Evolutionary conservation across 805 yeast genomes (phyloP), one percentile per base, ranked within the genome.

Genomic region (Nakazawaea wyomingensis): DNA sequence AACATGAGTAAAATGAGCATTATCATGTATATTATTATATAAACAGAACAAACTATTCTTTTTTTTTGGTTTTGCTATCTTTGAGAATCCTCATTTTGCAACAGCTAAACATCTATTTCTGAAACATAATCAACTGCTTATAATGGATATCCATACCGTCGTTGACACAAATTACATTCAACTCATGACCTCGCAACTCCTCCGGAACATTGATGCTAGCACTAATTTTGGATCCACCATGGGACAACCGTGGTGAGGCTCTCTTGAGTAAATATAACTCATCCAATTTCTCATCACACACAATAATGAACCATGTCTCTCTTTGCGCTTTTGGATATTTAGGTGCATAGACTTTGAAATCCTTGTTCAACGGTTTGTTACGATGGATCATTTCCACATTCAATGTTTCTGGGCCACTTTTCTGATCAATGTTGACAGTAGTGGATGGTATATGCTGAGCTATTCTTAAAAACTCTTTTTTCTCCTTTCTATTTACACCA

Each of bases 251-350:
- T 2, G 93, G 93, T 20, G 85, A 80, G 4, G 88, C 83, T 54
- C 98, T 76, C 55, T 86, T 87, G 35, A 91, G 65, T 33, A 82
- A 69, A 30, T 74, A 61, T 21, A 91, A 57, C 53, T 81, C 85
- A 35, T 72, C 72, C 2, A 61, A 66, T 5, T 65, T 61, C 21
- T 63, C 62, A 48, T 80, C 78, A 47, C 75, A 65, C 8, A 81
- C 51, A 37, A 91, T 74, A 8, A 81, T 74, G 59, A 91, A 87
- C 98, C 99, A 93, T 0, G 95, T 79, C 58, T 93, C 98, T 54
- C 88, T 82, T 62, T 93, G 99, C 2, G 80, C 69, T 61, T 93
- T 91, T 35, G 96, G 95, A 65, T 86, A 93, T 52, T 76, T 77
- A 2, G 95, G 91, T 45, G 90, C 71, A 54, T 81, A 78, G 40